A percentile compares a stretch with the other conserved stretches of the same genome.
Conservation (phyloP, 352 stramenopile species). For the Elongisporangium anandrum region DNA sequence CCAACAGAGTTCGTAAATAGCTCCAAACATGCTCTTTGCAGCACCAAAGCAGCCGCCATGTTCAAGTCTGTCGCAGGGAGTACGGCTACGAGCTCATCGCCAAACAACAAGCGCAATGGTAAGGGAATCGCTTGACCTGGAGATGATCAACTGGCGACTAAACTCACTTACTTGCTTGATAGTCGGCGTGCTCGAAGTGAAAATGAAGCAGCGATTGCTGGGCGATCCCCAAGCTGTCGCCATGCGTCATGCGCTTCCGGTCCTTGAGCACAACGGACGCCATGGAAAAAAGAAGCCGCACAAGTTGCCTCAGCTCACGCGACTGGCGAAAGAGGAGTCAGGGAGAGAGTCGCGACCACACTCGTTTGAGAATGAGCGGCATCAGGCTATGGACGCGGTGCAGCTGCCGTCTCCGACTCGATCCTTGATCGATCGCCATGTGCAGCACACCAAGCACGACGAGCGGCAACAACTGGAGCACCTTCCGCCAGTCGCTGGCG, state of each 20-base stretch:
- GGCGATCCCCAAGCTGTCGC: slow-evolving; percentile 41
- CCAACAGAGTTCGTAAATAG: not conserved
- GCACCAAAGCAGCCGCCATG: not conserved
- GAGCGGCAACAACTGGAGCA: slow-evolving; percentile 16
- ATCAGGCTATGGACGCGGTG: slow-evolving; percentile 45
- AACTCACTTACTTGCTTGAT: not conserved
- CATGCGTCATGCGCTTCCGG: slow-evolving; percentile 29
- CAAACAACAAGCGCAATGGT: slow-evolving; percentile 54
- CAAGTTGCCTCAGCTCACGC: slow-evolving; percentile 32
- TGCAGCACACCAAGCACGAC: slow-evolving; percentile 43
- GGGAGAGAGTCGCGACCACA: slow-evolving; percentile 13
- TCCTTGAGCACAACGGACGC: slow-evolving; percentile 1
- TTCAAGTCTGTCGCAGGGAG: not conserved
- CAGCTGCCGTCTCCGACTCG: slow-evolving; percentile 54
- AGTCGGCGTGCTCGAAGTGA: slow-evolving; percentile 62
- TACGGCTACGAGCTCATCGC: slow-evolving; percentile 14
- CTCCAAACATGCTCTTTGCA: not conserved
- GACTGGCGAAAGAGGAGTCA: slow-evolving; percentile 4
- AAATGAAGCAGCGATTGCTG: slow-evolving; percentile 62
- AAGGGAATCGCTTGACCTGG: not conserved
- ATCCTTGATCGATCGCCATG: slow-evolving; percentile 46
- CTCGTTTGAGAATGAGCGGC: slow-evolving; percentile 42
- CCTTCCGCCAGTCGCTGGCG: slow-evolving; percentile 50
- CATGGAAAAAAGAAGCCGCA: slow-evolving; percentile 35
- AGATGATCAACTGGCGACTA: not conserved